Base-by-base conservation (phyloP, 208 protist species). In the Sergeia podlipaevii region DNA sequence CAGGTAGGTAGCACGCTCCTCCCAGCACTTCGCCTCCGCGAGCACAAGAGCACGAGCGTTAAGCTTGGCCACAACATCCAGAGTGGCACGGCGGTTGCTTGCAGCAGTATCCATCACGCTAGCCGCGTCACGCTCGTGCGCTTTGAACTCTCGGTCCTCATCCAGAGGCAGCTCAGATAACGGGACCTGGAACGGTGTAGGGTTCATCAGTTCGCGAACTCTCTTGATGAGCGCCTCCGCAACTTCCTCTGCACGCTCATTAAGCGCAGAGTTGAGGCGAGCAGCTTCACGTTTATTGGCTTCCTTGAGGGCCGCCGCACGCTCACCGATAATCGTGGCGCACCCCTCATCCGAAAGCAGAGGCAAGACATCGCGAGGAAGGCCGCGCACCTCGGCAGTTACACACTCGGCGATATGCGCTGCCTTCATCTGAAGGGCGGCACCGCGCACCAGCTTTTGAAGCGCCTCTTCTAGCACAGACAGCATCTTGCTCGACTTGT, bases 141-240 rank as follows among this genome's bases (percentile, higher is more conserved):
- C 45, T 32, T 71, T 58, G 60, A 84, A 75, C 43, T 49, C 33
- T 11, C 37, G 20, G 38, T 90, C 70, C 4, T 41, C 36, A 41
- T 85, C 71, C 1, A 89, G 48, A 5, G 65, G 32, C 29, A 89
- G 70, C 39, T 77, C 65, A 4, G 30, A 39, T 10, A 85, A 58
- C 0, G 55, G 60, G 26, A 81, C 57, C 4, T 61, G 51, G 23
- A 74, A 48, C 0, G 72, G 72, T n/a, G 49, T 58, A 27, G 26
- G 54, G 11, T 63, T 57, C 4, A 79, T 32, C 13, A 70, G 47
- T 17, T 42, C 54, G 6, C 65, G 65, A 11, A 68, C 46, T 3
- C 39, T 32, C 26, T 47, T 49, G 17, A 65, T 63, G 3, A 24
- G 17, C 17, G 46, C 41, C 20, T 56, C 50, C 7, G 72, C 68